Evolutionary conservation across 495 filamentous ascomycete genomes (phyloP).

Genomic region (Daldinia childiae): DNA sequence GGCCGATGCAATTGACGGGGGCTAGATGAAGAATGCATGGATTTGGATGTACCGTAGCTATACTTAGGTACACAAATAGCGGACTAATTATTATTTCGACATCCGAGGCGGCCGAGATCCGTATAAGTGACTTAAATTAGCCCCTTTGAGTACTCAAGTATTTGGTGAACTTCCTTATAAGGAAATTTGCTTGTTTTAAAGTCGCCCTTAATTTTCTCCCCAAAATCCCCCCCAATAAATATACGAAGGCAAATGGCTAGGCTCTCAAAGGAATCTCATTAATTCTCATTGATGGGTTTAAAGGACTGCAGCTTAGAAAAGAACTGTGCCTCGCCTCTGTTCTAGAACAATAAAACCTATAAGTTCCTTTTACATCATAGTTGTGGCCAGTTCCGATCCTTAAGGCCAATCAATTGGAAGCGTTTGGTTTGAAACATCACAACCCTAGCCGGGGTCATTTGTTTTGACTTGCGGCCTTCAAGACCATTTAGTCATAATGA

Average conservation of each 20-base stretch:
- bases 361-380: neutral
- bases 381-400: neutral
- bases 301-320: neutral
- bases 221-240: conserved; percentile 27
- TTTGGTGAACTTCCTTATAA: neutral
- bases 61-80: neutral
- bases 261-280: neutral
- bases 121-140: neutral
- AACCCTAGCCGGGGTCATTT: neutral
- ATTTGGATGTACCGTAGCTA: neutral
- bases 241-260: conserved; percentile 14
- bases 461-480: conserved; percentile 21
- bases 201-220: conserved; percentile 31
- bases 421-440: conserved; percentile 27
- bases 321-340: neutral
- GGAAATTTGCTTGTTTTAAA: conserved; percentile 4
- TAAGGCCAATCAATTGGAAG: conserved; percentile 28
- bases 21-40: no score
- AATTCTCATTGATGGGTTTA: neutral
- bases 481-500: conserved; percentile 6
- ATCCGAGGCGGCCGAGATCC: neutral
- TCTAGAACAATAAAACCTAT: neutral
- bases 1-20: neutral
- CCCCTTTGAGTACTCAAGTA: neutral
- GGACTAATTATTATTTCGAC: conserved; percentile 8